These are phyloP conservation scores for Tricholoma saponaceum DNA, from an alignment of 768 basidiomycete species.

Conservation along the genomic window DNA sequence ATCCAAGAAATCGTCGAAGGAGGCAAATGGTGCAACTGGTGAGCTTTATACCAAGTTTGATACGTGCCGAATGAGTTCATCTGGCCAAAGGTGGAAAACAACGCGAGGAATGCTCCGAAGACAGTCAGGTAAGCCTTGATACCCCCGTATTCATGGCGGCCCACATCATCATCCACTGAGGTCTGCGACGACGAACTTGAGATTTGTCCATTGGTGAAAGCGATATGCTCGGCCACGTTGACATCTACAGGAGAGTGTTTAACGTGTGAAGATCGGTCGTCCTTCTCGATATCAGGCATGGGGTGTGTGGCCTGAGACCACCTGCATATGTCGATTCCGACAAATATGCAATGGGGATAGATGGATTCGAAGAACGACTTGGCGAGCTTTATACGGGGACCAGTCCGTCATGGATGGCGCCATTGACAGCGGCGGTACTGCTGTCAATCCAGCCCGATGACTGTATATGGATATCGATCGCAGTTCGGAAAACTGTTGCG, in stretches of 20 bases:
- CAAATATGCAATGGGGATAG: neutral
- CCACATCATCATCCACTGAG: slow-evolving; percentile 5
- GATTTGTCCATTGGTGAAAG: neutral
- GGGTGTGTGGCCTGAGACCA: neutral
- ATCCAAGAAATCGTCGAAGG: slow-evolving; percentile 67
- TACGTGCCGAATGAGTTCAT: slow-evolving; percentile 72
- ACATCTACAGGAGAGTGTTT: slow-evolving; percentile 1
- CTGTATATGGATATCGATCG: neutral
- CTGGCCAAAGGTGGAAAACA: slow-evolving; percentile 70
- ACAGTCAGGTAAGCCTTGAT: slow-evolving; percentile 44
- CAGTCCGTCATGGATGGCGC: neutral
- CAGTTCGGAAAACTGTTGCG: neutral
- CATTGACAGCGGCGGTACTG: slow-evolving; percentile 4
- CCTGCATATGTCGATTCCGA: neutral
- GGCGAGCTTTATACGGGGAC: neutral
- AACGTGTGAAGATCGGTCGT: slow-evolving; percentile 1
- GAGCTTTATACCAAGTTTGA: slow-evolving; percentile 60
- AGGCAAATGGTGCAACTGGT: slow-evolving; percentile 49
- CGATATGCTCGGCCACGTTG: neutral
- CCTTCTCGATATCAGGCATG: slow-evolving; percentile 18
- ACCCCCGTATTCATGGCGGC: slow-evolving; percentile 18
- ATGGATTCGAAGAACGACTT: neutral
- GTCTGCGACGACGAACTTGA: slow-evolving; percentile 2
- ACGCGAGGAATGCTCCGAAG: slow-evolving; percentile 58
- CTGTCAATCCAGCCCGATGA: no score